These are phyloP conservation scores for Chaetomium tenue DNA, from an alignment of 495 filamentous ascomycete genomes.

Conservation along the genomic window DNA sequence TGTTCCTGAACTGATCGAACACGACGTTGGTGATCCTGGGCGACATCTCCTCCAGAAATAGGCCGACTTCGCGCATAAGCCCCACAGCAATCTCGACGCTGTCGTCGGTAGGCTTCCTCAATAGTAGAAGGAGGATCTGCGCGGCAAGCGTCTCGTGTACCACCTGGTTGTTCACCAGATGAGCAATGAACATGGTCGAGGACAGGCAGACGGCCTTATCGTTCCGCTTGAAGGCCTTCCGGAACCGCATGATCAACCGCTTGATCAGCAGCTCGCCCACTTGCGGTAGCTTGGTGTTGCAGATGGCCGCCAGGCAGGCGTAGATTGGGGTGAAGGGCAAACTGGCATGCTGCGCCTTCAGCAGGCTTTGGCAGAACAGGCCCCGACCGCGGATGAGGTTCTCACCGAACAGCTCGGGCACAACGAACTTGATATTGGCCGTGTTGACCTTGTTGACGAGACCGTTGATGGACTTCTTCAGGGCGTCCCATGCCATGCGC, in stretches of 20 bases:
- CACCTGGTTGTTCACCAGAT: slow-evolving; percentile 92
- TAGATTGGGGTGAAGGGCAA: slow-evolving; percentile 95
- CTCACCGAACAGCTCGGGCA: slow-evolving; percentile 91
- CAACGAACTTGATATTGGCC: slow-evolving; percentile 95
- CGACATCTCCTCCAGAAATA: slow-evolving; percentile 93
- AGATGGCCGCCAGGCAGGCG: slow-evolving; percentile 90
- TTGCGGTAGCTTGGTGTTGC: slow-evolving; percentile 94
- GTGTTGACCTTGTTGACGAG: slow-evolving; percentile 98
- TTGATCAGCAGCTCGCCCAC: slow-evolving; percentile 89
- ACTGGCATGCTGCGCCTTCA: slow-evolving; percentile 96
- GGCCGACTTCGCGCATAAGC: slow-evolving; percentile 83
- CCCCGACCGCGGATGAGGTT: slow-evolving; percentile 89
- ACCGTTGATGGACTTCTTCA: slow-evolving; percentile 99
- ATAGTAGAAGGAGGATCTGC: slow-evolving; percentile 81
- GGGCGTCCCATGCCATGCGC: slow-evolving; percentile 96
- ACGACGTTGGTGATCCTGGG: slow-evolving; percentile 78
- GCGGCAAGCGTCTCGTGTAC: slow-evolving; percentile 90
- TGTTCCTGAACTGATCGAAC: slow-evolving; percentile 92
- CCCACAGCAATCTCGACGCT: slow-evolving; percentile 97
- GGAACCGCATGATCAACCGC: slow-evolving; percentile 85
- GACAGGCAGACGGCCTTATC: slow-evolving; percentile 94
- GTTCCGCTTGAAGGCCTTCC: slow-evolving; percentile 93
- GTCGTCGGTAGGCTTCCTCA: slow-evolving; percentile 94
- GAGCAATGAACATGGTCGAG: slow-evolving; percentile 89
- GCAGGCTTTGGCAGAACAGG: slow-evolving; percentile 89